Evolutionary conservation across 192 early-diverging fungal species (phyloP).

Genomic region (Pecoramyces ruminantium): DNA sequence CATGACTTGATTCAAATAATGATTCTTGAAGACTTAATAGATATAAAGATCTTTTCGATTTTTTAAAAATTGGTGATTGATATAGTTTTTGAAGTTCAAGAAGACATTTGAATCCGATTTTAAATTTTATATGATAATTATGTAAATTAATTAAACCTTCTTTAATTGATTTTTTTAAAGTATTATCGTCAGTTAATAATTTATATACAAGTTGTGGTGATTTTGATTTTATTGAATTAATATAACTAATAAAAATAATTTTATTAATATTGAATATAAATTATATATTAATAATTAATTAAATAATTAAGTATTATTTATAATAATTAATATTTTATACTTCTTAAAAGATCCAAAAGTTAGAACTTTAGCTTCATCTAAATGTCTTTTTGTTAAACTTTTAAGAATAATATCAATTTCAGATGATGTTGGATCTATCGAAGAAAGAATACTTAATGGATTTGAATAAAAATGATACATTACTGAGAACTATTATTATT

Average conservation of each 20-base stretch:
- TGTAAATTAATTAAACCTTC: not conserved
- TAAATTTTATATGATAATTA: not conserved
- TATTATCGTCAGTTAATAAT: not conserved
- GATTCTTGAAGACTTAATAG: not conserved
- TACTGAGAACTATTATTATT: constrained; percentile 50
- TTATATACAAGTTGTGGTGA: not conserved
- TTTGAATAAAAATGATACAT: constrained; percentile 80
- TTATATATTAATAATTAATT: no score
- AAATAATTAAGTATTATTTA: not conserved
- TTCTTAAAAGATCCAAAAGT: not conserved
- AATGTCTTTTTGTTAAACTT: not conserved
- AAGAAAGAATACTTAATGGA: constrained; percentile 53
- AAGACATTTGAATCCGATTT: not conserved
- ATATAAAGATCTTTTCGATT: not conserved
- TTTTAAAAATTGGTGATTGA: not conserved
- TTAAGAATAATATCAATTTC: constrained; percentile 5
- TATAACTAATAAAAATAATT: not conserved
- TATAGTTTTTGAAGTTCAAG: not conserved
- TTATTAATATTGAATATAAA: no score
- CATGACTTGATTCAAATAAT: not conserved
- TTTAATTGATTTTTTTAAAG: not conserved
- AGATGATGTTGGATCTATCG: constrained; percentile 8
- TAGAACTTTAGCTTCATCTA: not conserved
- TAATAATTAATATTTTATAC: not conserved
- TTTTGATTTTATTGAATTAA: not conserved